Conservation (phyloP, 768 basidiomycete species). For the Amanita rubescens region DNA sequence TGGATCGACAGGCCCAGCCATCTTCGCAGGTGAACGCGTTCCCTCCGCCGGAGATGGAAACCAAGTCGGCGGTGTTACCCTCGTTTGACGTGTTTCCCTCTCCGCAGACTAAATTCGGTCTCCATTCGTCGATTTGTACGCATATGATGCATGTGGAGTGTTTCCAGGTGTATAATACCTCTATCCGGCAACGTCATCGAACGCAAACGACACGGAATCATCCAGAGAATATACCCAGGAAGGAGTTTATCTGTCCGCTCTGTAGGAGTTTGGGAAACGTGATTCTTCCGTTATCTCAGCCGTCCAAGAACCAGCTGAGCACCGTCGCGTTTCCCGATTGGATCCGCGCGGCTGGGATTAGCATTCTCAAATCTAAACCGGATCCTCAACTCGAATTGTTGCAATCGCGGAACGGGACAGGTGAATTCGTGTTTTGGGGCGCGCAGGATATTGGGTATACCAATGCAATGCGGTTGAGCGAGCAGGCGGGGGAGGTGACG, state of each 20-base stretch:
- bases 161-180: constrained; percentile 83
- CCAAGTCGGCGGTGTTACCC: constrained; percentile 30
- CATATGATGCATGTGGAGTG: constrained; percentile 98
- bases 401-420: constrained; percentile 74
- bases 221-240: constrained; percentile 88
- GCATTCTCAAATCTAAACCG: constrained; percentile 78
- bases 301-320: constrained; percentile 43
- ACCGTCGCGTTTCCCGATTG: constrained; percentile 72
- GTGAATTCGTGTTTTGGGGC: constrained; percentile 86
- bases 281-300: constrained; percentile 71
- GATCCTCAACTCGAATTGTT: constrained; percentile 64
- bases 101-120: constrained; percentile 72
- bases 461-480: constrained; percentile 42
- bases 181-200: constrained; percentile 81
- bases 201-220: constrained; percentile 88
- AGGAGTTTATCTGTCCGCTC: constrained; percentile 93
- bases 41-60: constrained; percentile 50
- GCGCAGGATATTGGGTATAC: constrained; percentile 72
- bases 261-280: constrained; percentile 97
- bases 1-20: constrained; percentile 51
- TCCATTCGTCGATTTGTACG: constrained; percentile 83
- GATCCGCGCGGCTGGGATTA: constrained; percentile 85
- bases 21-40: constrained; percentile 22
- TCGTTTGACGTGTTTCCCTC: constrained; percentile 72
- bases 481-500: constrained; percentile 39